Percentiles rank a stretch among this genome's conserved stretches.
phyloP scores from a whole-genome alignment of 106 monocot species.

The Cymbidium sinense region DNA sequence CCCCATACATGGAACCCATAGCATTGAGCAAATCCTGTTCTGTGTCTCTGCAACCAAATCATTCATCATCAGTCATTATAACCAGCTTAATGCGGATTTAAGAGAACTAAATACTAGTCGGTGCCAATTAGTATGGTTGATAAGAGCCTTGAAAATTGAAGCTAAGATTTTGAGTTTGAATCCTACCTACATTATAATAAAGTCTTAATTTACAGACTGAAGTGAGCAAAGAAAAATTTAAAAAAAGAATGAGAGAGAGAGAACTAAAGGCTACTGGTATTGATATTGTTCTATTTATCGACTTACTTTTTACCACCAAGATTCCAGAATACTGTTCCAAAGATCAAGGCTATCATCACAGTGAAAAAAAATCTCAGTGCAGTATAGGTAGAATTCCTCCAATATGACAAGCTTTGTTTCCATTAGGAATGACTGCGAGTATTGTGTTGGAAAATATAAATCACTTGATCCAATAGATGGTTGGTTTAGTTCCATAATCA shows the following conservation, averaged over 20 bases:
- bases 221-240: no score
- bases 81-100: no score
- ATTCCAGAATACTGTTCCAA: constrained; percentile 8
- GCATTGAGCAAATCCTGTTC: constrained; percentile 26
- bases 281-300: no score
- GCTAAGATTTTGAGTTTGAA: no score
- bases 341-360: constrained; percentile 31
- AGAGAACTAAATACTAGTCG: no score
- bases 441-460: constrained; percentile 26
- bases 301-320: constrained; percentile 5
- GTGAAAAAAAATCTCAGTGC: constrained; percentile 20
- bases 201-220: no score
- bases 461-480: constrained; percentile 18
- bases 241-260: no score
- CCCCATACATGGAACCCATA: constrained; percentile 43
- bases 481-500: constrained; percentile 12
- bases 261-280: no score
- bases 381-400: constrained; percentile 23
- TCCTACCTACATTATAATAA: no score
- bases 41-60: constrained; percentile 28
- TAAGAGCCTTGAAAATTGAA: no score
- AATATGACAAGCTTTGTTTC: constrained; percentile 29
- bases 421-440: constrained; percentile 22
- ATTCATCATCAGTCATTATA: not conserved
- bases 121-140: no score